Evolutionary conservation across 148 eudicot species (phyloP).

Genomic region (Polygonum aviculare): DNA sequence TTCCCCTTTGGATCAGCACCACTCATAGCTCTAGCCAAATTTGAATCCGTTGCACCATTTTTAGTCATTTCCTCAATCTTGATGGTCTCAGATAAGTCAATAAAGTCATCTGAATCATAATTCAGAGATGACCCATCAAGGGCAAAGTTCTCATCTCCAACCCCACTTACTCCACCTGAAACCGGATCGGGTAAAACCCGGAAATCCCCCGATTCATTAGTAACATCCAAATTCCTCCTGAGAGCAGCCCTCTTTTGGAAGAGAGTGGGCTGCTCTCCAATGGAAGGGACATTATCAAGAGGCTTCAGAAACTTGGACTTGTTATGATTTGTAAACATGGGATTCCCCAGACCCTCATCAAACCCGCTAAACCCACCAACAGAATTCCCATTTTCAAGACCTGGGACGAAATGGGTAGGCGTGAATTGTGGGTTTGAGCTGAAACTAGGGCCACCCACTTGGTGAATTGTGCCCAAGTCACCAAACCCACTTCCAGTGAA

Average conservation of each 20-base stretch:
- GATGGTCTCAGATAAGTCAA: conserved; percentile 34
- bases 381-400: conserved; percentile 26
- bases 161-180: conserved; percentile 14
- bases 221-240: conserved; percentile 41
- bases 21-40: conserved; percentile 37
- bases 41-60: conserved; percentile 53
- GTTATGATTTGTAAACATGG: conserved; percentile 31
- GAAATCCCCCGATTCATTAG: conserved; percentile 18
- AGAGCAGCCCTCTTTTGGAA: conserved; percentile 91
- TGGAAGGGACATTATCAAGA: conserved; percentile 55
- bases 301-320: conserved; percentile 68
- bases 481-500: conserved; percentile 35
- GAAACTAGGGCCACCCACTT: conserved; percentile 36
- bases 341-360: conserved; percentile 32
- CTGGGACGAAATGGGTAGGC: conserved; percentile 34
- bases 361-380: conserved; percentile 32
- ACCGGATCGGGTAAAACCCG: conserved; percentile 16
- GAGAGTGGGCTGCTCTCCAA: conserved; percentile 70
- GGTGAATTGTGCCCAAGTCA: conserved; percentile 33
- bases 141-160: conserved; percentile 47
- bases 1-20: conserved; percentile 61
- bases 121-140: conserved; percentile 60
- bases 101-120: conserved; percentile 92
- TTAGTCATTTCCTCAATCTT: conserved; percentile 30
- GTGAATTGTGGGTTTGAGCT: conserved; percentile 31